A percentile compares a stretch with the other conserved stretches of the same genome.
These are phyloP conservation scores for Gossypium turneri DNA, from an alignment of 345 rosid genomes.

Conservation along the genomic window DNA sequence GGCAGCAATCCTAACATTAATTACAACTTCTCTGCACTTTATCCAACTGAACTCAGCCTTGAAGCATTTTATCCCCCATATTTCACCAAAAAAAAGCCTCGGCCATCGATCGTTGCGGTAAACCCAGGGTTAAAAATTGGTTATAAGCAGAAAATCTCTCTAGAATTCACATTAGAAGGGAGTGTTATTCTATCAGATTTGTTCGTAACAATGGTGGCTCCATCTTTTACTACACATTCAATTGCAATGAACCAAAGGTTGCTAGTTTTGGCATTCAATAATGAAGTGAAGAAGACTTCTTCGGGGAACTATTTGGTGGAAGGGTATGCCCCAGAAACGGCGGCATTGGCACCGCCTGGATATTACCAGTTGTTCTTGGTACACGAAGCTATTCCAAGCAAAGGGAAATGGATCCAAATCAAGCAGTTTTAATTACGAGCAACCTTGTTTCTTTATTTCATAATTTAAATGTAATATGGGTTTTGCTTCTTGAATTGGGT, in stretches of 20 bases:
- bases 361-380: conserved; percentile 40
- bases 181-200: conserved; percentile 1
- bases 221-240: conserved; percentile 65
- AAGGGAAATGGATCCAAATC: conserved; percentile 36
- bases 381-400: conserved; percentile 38
- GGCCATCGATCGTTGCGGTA: conserved; percentile 22
- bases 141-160: conserved; percentile 24
- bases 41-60: conserved; percentile 38
- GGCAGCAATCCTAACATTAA: conserved; percentile 41
- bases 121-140: conserved; percentile 11
- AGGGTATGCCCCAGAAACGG: conserved; percentile 24
- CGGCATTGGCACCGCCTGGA: conserved; percentile 42
- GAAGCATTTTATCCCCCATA: conserved; percentile 49
- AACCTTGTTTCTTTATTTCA: not conserved
- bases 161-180: conserved; percentile 19
- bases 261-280: conserved; percentile 34
- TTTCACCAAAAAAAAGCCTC: conserved; percentile 19
- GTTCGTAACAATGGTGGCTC: conserved; percentile 39
- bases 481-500: not conserved
- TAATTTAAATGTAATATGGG: not conserved
- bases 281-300: not conserved
- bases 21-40: conserved; percentile 31
- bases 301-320: not conserved
- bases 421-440: not conserved
- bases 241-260: conserved; percentile 59